These are phyloP conservation scores for Ceratobasidium sp. DNA, from an alignment of 1,284 basidiomycete species.

Conservation along the genomic window DNA sequence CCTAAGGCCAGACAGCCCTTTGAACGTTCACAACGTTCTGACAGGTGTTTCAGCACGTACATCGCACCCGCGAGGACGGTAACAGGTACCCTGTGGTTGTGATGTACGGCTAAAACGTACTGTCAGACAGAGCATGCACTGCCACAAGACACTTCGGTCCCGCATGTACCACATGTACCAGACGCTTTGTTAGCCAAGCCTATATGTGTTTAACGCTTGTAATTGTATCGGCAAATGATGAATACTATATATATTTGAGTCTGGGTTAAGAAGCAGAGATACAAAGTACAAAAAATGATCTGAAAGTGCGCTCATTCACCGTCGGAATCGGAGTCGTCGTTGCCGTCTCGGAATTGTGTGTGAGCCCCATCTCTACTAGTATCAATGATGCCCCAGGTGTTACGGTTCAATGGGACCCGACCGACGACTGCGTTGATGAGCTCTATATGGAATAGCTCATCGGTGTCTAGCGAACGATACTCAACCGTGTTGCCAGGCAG, in stretches of 20 bases:
- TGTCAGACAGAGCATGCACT: too few relatives aligned
- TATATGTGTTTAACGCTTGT: neutral
- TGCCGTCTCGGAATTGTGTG: conserved; percentile 1
- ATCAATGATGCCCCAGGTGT: conserved; percentile 27
- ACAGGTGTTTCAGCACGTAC: neutral
- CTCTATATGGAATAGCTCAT: conserved; percentile 5
- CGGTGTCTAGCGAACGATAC: neutral
- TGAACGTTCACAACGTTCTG: neutral
- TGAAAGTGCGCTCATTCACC: neutral
- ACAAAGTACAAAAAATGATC: neutral
- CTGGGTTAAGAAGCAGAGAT: too few relatives aligned
- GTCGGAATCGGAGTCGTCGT: neutral
- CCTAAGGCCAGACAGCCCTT: neutral
- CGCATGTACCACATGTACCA: neutral
- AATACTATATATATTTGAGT: neutral
- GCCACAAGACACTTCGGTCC: neutral
- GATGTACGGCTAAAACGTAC: neutral
- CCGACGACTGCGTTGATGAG: conserved; percentile 2
- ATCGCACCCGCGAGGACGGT: neutral
- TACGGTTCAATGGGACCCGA: neutral
- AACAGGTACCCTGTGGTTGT: neutral
- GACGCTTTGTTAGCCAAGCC: neutral
- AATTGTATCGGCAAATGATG: neutral
- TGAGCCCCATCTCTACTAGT: neutral
- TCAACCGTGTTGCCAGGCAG: neutral